phyloP scores from a whole-genome alignment of 2,329 filamentous ascomycete species.

The Orbilia quercus region DNA sequence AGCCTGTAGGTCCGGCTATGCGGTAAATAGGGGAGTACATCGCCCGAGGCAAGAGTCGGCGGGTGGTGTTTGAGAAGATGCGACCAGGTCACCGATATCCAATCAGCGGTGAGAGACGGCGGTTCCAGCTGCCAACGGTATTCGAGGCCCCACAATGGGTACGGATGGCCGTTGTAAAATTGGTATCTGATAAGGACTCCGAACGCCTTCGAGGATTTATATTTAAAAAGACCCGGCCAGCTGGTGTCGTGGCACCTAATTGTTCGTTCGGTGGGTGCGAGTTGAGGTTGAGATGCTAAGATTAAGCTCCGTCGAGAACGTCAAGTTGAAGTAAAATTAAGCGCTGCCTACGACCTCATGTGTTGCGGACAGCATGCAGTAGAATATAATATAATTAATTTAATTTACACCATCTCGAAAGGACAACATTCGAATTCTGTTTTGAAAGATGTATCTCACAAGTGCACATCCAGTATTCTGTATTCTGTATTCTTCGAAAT shows the following conservation, averaged over 20 bases:
- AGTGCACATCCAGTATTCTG: too few relatives aligned
- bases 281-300: constrained; percentile 27
- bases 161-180: constrained; percentile 20
- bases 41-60: constrained; percentile 12
- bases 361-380: too few relatives aligned
- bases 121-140: constrained; percentile 30
- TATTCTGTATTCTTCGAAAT: too few relatives aligned
- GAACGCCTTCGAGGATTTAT: constrained; percentile 36
- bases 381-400: too few relatives aligned
- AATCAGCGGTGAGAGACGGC: constrained; percentile 36
- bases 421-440: too few relatives aligned
- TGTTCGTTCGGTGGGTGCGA: constrained; percentile 30
- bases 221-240: constrained; percentile 14
- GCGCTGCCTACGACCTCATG: constrained; percentile 6
- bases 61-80: constrained; percentile 55
- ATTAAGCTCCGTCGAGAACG: constrained; percentile 37
- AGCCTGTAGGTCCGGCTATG: constrained; percentile 53
- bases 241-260: constrained; percentile 49
- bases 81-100: constrained; percentile 25
- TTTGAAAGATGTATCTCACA: too few relatives aligned
- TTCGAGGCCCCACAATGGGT: constrained; percentile 25
- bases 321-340: constrained; percentile 16
- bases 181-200: constrained; percentile 38
- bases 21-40: constrained; percentile 54
- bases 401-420: too few relatives aligned